Evolutionary conservation across 306 rosid genomes (phyloP).

Genomic region (Canavalia ensiformis): DNA sequence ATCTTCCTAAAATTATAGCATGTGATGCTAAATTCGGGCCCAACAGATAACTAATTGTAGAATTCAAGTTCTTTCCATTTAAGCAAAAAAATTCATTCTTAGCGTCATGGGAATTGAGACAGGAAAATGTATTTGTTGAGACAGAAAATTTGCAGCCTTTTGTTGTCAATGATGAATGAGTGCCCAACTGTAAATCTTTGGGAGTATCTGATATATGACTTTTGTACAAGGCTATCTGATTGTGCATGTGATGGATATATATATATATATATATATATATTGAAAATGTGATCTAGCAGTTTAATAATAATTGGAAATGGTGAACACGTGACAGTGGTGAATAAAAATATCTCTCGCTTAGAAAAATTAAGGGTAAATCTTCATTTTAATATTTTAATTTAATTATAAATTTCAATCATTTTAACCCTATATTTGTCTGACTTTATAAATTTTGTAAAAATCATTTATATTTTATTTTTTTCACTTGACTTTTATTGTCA

Average conservation of each 20-base stretch:
- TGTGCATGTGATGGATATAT: slow-evolving; percentile 16
- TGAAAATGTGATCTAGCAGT: neutral
- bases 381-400: too few relatives aligned
- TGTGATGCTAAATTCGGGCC: slow-evolving; percentile 5
- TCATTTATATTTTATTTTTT: too few relatives aligned
- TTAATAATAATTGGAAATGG: neutral
- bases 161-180: slow-evolving; percentile 4
- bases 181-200: neutral
- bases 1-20: neutral
- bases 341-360: neutral
- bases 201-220: slow-evolving; percentile 3
- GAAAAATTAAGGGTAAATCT: too few relatives aligned
- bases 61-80: neutral
- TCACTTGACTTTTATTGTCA: too few relatives aligned
- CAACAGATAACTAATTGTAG: neutral
- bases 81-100: neutral
- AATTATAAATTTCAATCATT: too few relatives aligned
- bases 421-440: too few relatives aligned
- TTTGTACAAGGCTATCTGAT: slow-evolving; percentile 3
- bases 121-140: neutral
- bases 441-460: too few relatives aligned
- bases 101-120: slow-evolving; percentile 6
- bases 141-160: neutral
- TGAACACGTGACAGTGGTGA: neutral
- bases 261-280: neutral